Conservation (phyloP, 345 rosid species). For the Boechera stricta region DNA sequence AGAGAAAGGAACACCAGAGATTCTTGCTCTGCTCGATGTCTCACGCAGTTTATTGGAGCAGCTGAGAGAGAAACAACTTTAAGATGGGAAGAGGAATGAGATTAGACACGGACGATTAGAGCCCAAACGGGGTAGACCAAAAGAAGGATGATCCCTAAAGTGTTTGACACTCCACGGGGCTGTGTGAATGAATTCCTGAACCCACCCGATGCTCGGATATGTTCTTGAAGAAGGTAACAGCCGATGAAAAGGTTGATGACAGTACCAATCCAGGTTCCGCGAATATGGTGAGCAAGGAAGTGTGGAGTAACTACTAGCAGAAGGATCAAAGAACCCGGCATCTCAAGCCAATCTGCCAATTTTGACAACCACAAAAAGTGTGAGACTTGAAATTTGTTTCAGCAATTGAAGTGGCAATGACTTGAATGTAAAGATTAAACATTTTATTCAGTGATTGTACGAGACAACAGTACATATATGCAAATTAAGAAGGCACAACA, state of each 20-base stretch:
- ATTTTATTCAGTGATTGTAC: no score
- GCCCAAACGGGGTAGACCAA: constrained; percentile 91
- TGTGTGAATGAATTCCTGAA: constrained; percentile 85
- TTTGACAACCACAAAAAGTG: background rate
- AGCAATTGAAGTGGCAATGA: background rate
- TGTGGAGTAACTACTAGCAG: constrained; percentile 71
- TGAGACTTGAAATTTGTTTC: constrained; percentile 4
- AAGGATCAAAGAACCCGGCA: constrained; percentile 78
- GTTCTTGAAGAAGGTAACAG: constrained; percentile 88
- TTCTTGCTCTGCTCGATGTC: constrained; percentile 12
- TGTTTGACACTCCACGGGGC: constrained; percentile 81
- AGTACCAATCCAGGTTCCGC: constrained; percentile 62
- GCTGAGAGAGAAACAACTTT: constrained; percentile 27
- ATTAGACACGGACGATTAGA: constrained; percentile 61
- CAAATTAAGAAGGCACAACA: background rate
- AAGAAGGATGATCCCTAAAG: constrained; percentile 77
- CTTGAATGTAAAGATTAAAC: no score
- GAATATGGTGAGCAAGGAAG: constrained; percentile 61
- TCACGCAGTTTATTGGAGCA: constrained; percentile 10
- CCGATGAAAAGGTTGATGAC: constrained; percentile 67
- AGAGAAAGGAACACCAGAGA: constrained; percentile 22
- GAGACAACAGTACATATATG: background rate
- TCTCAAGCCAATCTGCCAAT: constrained; percentile 70
- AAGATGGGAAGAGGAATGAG: background rate
- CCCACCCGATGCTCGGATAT: constrained; percentile 91